Evolutionary conservation across 257 asterid species (phyloP).

Genomic region (Parsonsia alboflavescens): DNA sequence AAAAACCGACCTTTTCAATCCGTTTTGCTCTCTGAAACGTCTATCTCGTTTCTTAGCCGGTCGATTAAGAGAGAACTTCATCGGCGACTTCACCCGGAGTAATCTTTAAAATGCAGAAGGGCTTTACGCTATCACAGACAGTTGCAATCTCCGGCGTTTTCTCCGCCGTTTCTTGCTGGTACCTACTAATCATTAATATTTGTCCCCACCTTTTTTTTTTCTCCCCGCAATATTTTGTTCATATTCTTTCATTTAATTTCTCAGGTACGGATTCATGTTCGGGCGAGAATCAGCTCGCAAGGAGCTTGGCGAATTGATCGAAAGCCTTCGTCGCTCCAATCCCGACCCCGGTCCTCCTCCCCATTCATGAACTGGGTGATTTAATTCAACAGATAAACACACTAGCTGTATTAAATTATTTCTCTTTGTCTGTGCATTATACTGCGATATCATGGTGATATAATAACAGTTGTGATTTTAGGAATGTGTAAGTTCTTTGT

Average conservation of each 20-base stretch:
- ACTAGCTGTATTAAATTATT: not conserved
- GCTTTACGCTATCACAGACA: conserved; percentile 70
- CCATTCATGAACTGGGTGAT: conserved; percentile 29
- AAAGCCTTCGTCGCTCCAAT: conserved; percentile 57
- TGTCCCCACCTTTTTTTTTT: not conserved
- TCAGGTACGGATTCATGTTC: conserved; percentile 91
- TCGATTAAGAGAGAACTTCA: not conserved
- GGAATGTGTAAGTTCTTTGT: not conserved
- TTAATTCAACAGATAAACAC: not conserved
- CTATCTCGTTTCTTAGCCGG: not conserved
- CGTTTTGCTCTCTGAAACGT: too few species aligned
- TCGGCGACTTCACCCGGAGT: not conserved
- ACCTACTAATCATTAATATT: not conserved
- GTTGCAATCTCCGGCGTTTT: conserved; percentile 74
- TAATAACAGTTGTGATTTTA: not conserved
- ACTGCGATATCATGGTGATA: not conserved
- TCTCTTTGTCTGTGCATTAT: not conserved
- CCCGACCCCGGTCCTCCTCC: conserved; percentile 32
- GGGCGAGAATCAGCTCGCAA: conserved; percentile 86
- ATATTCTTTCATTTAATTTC: not conserved
- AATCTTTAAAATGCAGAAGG: conserved; percentile 48
- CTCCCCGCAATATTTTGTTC: not conserved
- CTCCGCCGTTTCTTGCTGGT: conserved; percentile 89
- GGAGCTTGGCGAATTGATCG: conserved; percentile 69
- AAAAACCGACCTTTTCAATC: too few species aligned